Percentiles rank a stretch among this genome's conserved stretches.
Conservation (phyloP, 1,139 yeast species). For the Blastobotrys persicus region DNA sequence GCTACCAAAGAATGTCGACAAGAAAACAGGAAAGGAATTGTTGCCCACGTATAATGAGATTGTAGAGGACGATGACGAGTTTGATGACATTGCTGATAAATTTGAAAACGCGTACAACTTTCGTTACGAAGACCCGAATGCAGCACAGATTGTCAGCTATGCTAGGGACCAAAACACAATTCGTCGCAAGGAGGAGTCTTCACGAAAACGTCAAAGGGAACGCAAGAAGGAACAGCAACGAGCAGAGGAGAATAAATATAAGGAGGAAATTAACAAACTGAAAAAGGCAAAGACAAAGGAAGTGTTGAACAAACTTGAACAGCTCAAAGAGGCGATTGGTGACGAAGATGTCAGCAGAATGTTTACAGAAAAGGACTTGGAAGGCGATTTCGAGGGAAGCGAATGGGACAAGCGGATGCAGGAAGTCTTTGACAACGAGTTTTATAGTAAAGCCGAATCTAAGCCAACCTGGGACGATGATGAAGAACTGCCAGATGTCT, state of each 20-base stretch:
- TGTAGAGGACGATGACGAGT: slow-evolving; percentile 73
- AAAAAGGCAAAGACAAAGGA: slow-evolving; percentile 74
- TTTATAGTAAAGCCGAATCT: slow-evolving; percentile 52
- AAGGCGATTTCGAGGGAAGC: slow-evolving; percentile 84
- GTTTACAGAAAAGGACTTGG: slow-evolving; percentile 70
- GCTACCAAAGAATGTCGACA: slow-evolving; percentile 63
- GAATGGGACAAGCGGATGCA: slow-evolving; percentile 92
- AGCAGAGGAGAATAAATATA: slow-evolving; percentile 53
- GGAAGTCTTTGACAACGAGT: slow-evolving; percentile 80
- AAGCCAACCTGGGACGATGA: slow-evolving; percentile 55
- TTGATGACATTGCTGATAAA: slow-evolving; percentile 86
- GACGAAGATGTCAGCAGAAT: slow-evolving; percentile 63
- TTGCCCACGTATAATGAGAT: slow-evolving; percentile 50
- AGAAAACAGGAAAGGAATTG: slow-evolving; percentile 47
- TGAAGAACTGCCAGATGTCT: slow-evolving; percentile 28
- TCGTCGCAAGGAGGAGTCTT: slow-evolving; percentile 71
- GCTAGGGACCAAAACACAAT: slow-evolving; percentile 94
- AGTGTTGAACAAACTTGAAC: slow-evolving; percentile 70
- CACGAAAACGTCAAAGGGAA: slow-evolving; percentile 82
- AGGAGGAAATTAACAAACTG: slow-evolving; percentile 65
- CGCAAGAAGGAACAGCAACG: slow-evolving; percentile 55
- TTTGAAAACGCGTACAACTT: slow-evolving; percentile 93
- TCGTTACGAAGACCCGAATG: slow-evolving; percentile 87
- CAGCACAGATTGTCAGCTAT: slow-evolving; percentile 92
- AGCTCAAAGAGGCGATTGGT: slow-evolving; percentile 81